phyloP scores from a whole-genome alignment of 1,284 basidiomycete genomes.

The Wolfiporia cocos region DNA sequence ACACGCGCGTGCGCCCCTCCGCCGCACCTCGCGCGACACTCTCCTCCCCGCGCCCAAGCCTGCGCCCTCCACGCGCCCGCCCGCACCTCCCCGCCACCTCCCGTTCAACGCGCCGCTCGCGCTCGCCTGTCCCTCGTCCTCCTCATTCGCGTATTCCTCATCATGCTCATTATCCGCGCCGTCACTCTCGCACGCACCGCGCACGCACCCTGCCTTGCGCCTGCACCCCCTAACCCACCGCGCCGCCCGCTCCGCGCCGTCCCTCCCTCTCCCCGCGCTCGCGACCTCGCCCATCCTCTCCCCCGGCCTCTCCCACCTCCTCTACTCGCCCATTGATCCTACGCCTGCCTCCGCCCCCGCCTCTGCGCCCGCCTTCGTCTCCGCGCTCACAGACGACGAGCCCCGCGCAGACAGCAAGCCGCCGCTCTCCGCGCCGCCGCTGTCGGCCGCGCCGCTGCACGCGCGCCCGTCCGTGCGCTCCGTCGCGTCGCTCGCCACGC shows the following conservation, averaged over 20 bases:
- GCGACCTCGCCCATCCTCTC: slow-evolving; percentile 17
- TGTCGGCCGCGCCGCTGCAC: slow-evolving; percentile 22
- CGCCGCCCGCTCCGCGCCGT: slow-evolving; percentile 21
- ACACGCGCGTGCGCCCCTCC: slow-evolving; percentile 9
- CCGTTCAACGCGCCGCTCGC: slow-evolving; percentile 17
- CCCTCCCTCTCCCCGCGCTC: slow-evolving; percentile 30
- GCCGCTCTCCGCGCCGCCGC: slow-evolving; percentile 7
- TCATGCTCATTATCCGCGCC: neutral
- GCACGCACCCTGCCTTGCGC: slow-evolving; percentile 7
- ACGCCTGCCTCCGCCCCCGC: slow-evolving; percentile 9
- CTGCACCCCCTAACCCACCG: slow-evolving; percentile 19
- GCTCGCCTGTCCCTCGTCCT: slow-evolving; percentile 14
- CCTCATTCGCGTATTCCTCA: slow-evolving; percentile 5
- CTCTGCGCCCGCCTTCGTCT: slow-evolving; percentile 1
- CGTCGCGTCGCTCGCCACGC: slow-evolving; percentile 21
- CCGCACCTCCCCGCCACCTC: slow-evolving; percentile 29
- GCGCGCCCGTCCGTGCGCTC: slow-evolving; percentile 21
- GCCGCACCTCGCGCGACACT: slow-evolving; percentile 38
- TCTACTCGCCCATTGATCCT: slow-evolving; percentile 1
- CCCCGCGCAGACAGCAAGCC: too few relatives aligned
- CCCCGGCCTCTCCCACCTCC: slow-evolving; percentile 8
- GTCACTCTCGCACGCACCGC: slow-evolving; percentile 5
- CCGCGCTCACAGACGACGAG: slow-evolving; percentile 3
- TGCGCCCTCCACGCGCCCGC: slow-evolving; percentile 40
- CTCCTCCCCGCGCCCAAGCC: slow-evolving; percentile 58